Percentiles rank a stretch among this genome's conserved stretches.
Conservation (phyloP, 2,329 filamentous ascomycete genomes). For the Ploettnerulaceae sp. region DNA sequence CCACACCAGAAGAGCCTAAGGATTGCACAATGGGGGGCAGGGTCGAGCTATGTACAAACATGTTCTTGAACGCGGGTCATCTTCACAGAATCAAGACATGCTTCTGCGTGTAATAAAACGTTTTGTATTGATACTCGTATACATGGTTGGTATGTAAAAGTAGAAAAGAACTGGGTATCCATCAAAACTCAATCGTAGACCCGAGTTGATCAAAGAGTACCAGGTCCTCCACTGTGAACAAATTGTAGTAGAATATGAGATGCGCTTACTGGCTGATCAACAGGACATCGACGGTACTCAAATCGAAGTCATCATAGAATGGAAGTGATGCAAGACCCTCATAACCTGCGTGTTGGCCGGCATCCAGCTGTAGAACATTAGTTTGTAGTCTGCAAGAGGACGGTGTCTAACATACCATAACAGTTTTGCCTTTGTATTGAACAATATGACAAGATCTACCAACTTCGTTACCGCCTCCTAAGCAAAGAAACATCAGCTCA, state of each 20-base stretch:
- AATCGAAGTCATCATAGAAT: slow-evolving; percentile 97
- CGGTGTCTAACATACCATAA: slow-evolving; percentile 66
- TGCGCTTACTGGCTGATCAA: slow-evolving; percentile 95
- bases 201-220: background rate
- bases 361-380: slow-evolving; percentile 66
- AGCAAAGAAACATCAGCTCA: slow-evolving; percentile 87
- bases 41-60: slow-evolving; percentile 28
- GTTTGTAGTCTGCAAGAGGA: background rate
- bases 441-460: slow-evolving; percentile 96
- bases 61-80: slow-evolving; percentile 25
- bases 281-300: slow-evolving; percentile 94
- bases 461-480: slow-evolving; percentile 95
- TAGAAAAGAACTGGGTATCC: slow-evolving; percentile 10
- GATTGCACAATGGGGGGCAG: background rate
- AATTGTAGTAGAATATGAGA: slow-evolving; percentile 14
- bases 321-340: slow-evolving; percentile 89
- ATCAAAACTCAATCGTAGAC: background rate
- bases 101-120: slow-evolving; percentile 32
- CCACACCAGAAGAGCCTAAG: background rate
- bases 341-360: slow-evolving; percentile 93
- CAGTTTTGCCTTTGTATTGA: slow-evolving; percentile 98
- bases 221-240: background rate
- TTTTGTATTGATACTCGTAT: slow-evolving; percentile 44
- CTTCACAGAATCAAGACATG: slow-evolving; percentile 35
- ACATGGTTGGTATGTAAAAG: slow-evolving; percentile 27